Conservation (phyloP, 78 protist species). For the Emiliania huxleyi region DNA sequence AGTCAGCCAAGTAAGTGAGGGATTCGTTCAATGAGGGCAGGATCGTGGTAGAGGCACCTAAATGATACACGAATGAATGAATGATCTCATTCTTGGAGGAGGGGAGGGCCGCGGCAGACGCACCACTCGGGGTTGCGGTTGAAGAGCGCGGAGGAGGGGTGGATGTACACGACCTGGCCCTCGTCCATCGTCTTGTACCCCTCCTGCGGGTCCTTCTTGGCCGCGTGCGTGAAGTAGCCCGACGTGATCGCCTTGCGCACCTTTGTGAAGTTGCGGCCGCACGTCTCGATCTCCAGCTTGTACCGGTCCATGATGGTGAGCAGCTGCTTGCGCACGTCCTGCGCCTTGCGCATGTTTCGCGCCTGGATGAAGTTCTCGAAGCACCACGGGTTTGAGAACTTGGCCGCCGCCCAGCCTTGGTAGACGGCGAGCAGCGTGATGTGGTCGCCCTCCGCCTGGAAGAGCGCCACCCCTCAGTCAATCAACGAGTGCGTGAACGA, state of each 20-base stretch:
- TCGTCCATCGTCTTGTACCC: conserved; percentile 93
- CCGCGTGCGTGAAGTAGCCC: conserved; percentile 95
- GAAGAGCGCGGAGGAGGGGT: conserved; percentile 93
- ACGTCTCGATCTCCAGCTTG: conserved; percentile 72
- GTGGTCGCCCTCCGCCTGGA: conserved; percentile 97
- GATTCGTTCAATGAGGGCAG: neutral
- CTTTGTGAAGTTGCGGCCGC: conserved; percentile 76
- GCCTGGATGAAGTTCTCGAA: conserved; percentile 94
- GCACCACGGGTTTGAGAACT: conserved; percentile 80
- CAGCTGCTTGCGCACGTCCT: conserved; percentile 95
- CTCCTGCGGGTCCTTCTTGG: conserved; percentile 95
- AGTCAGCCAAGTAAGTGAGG: conserved; percentile 11
- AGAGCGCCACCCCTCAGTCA: too few relatives aligned
- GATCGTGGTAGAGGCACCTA: too few relatives aligned
- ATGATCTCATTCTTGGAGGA: too few relatives aligned
- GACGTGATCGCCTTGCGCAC: conserved; percentile 84
- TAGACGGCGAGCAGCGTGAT: conserved; percentile 92
- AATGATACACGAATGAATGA: too few relatives aligned
- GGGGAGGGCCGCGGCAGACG: too few relatives aligned
- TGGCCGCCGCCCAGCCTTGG: conserved; percentile 89
- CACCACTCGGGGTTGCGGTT: conserved; percentile 92
- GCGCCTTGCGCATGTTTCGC: conserved; percentile 88
- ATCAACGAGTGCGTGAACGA: too few relatives aligned
- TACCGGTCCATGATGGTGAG: conserved; percentile 90
- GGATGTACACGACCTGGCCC: conserved; percentile 87